phyloP scores from a whole-genome alignment of 768 basidiomycete species.

The Sporobolomyces pararoseus region DNA sequence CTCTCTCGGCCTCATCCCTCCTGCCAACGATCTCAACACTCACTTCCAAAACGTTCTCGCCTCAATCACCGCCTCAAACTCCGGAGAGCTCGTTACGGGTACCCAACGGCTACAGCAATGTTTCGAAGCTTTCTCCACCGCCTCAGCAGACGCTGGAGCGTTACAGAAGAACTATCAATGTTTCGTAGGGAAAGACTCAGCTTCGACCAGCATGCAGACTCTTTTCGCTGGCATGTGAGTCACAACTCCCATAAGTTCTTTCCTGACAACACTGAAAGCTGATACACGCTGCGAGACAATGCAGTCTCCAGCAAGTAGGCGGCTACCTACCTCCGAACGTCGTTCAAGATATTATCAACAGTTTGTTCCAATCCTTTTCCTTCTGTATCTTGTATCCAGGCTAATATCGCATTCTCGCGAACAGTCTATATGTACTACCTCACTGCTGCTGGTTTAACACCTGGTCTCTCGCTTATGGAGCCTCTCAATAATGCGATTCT shows the following conservation, averaged over 20 bases:
- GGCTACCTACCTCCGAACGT: constrained; percentile 29
- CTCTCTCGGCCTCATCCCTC: constrained; percentile 31
- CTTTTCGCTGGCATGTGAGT: constrained; percentile 30
- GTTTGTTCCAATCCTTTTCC: neutral
- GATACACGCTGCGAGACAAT: too few relatives aligned
- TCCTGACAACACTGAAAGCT: too few relatives aligned
- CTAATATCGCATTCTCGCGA: neutral
- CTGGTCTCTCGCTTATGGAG: constrained; percentile 17
- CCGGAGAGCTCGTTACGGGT: constrained; percentile 20
- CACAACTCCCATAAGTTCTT: too few relatives aligned
- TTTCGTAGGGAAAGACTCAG: neutral
- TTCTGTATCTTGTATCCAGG: neutral
- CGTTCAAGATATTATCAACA: constrained; percentile 28
- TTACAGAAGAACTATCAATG: constrained; percentile 21
- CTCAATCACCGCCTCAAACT: constrained; percentile 12
- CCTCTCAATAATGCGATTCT: constrained; percentile 16
- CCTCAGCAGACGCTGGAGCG: neutral
- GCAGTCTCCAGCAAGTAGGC: constrained; percentile 24
- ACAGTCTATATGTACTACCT: constrained; percentile 30
- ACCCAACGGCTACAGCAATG: constrained; percentile 11
- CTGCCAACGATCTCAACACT: constrained; percentile 19
- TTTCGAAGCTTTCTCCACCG: neutral
- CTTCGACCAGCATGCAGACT: neutral
- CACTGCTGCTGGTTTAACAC: neutral
- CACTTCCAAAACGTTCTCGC: constrained; percentile 26